These are phyloP conservation scores for Hemileccinum impolitum DNA, from an alignment of 768 basidiomycete species.

Conservation along the genomic window DNA sequence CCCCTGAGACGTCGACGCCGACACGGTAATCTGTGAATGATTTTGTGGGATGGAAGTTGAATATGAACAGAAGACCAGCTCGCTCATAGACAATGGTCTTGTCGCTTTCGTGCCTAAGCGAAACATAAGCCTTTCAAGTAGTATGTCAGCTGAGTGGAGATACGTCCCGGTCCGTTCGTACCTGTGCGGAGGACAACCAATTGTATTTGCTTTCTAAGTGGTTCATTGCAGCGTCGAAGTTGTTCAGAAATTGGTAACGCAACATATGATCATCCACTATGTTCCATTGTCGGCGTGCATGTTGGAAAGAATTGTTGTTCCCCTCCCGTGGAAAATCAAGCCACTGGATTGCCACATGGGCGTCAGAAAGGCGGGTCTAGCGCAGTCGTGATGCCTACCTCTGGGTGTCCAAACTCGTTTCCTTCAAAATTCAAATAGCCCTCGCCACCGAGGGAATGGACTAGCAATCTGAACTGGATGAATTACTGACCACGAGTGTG, in stretches of 20 bases:
- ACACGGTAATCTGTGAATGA: conserved; percentile 94
- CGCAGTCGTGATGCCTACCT: conserved; percentile 45
- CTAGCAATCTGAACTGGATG: conserved; percentile 59
- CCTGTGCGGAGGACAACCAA: conserved; percentile 84
- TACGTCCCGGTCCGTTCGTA: conserved; percentile 28
- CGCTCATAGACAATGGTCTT: conserved; percentile 95
- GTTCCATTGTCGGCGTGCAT: conserved; percentile 97
- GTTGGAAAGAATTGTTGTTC: conserved; percentile 94
- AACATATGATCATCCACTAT: conserved; percentile 81
- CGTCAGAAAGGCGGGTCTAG: not conserved
- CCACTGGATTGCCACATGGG: conserved; percentile 55
- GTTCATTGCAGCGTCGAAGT: conserved; percentile 94
- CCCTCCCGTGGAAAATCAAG: conserved; percentile 98
- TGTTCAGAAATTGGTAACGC: conserved; percentile 92
- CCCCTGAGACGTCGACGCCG: conserved; percentile 80
- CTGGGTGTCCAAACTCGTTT: conserved; percentile 98
- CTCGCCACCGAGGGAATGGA: conserved; percentile 92
- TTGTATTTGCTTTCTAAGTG: conserved; percentile 69
- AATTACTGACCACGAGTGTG: not conserved
- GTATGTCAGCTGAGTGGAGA: conserved; percentile 7
- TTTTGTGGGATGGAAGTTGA: conserved; percentile 93
- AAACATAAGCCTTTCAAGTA: conserved; percentile 71
- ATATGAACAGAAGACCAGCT: conserved; percentile 89
- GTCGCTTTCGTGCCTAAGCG: conserved; percentile 90
- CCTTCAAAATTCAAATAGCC: conserved; percentile 98